phyloP scores from a whole-genome alignment of 2,329 filamentous ascomycete genomes.

The Aureobasidium namibiae region DNA sequence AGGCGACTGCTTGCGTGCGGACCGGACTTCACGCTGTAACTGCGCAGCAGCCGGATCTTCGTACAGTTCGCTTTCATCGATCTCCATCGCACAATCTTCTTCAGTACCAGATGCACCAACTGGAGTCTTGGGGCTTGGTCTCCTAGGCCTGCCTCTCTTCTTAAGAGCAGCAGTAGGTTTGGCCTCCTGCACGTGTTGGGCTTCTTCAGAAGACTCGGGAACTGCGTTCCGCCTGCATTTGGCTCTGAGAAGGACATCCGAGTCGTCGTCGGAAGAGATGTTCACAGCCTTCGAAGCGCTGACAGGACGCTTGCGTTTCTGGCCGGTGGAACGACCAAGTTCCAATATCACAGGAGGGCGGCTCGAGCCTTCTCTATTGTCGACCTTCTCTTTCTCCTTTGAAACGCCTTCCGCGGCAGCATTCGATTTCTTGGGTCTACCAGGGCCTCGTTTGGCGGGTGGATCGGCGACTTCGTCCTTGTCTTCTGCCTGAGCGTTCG shows the following conservation, averaged over 20 bases:
- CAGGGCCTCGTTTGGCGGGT: background rate
- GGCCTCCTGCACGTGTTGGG: background rate
- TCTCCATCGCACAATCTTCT: background rate
- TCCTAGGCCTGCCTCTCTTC: conserved; percentile 9
- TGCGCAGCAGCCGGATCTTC: conserved; percentile 4
- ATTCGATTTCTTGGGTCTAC: background rate
- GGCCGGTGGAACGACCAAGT: no score
- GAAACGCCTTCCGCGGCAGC: background rate
- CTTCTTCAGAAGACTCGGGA: background rate
- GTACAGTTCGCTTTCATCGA: background rate
- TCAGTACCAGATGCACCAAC: background rate
- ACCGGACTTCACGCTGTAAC: background rate
- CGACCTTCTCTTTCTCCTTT: background rate
- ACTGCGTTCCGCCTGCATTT: background rate
- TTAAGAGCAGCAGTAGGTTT: background rate
- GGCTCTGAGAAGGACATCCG: background rate
- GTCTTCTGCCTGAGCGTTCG: background rate
- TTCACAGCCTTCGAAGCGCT: background rate
- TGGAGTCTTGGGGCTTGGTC: background rate
- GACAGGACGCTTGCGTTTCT: background rate
- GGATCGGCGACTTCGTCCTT: background rate
- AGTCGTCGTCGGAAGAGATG: background rate
- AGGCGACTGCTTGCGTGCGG: background rate
- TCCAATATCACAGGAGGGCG: background rate
- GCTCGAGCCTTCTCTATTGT: background rate